Conservation (phyloP, 345 rosid genomes). For the Populus euphratica region DNA sequence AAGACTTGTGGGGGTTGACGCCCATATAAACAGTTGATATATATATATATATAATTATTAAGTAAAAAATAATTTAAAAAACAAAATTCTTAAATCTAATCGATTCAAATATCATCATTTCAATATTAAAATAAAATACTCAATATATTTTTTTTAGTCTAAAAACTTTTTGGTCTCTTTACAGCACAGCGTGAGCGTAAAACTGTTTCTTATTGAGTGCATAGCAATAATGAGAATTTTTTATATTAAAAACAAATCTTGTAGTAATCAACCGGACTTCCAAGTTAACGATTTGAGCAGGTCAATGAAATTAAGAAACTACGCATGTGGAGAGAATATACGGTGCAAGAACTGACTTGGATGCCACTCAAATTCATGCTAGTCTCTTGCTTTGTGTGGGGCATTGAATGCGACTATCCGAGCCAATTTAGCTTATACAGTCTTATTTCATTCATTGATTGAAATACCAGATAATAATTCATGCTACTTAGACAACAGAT, state of each 20-base stretch:
- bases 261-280: neutral
- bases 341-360: conserved; percentile 13
- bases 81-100: no score
- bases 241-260: neutral
- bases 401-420: neutral
- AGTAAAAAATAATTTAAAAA: no score
- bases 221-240: neutral
- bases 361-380: conserved; percentile 13
- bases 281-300: neutral
- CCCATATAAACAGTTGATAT: no score
- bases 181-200: no score
- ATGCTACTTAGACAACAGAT: neutral
- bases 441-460: neutral
- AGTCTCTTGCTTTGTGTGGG: neutral
- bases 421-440: neutral
- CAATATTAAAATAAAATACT: no score
- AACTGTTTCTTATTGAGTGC: neutral
- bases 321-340: neutral
- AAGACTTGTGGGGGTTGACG: no score
- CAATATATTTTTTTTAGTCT: no score
- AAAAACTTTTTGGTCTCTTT: no score
- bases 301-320: neutral
- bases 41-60: no score
- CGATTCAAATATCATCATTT: no score
- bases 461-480: neutral